Evolutionary conservation across 371 early-diverging fungal species (phyloP).

Genomic region (Rhizopus delemar): DNA sequence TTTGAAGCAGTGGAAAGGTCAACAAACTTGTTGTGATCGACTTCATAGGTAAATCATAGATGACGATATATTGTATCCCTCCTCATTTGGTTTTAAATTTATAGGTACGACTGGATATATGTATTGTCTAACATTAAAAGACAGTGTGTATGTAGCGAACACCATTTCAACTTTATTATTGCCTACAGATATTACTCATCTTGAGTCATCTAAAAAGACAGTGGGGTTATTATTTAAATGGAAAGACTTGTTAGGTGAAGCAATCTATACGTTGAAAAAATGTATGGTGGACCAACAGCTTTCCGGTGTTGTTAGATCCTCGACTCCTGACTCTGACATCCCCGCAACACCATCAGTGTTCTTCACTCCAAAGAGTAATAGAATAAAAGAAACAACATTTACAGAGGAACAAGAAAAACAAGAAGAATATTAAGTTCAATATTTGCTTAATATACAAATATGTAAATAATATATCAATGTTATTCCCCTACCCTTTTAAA

Average conservation of each 20-base stretch:
- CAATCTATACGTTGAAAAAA: conserved; percentile 5
- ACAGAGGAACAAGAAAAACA: conserved; percentile 2
- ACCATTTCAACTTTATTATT: conserved; percentile 5
- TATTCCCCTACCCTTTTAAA: too few species aligned
- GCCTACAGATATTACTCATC: conserved; percentile 5
- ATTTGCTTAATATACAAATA: conserved; percentile 2
- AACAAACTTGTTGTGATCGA: conserved; percentile 4
- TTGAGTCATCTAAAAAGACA: conserved; percentile 7
- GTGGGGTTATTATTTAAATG: background rate
- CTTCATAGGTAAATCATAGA: conserved; percentile 4
- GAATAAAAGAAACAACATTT: conserved; percentile 1
- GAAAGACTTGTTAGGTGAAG: conserved; percentile 3
- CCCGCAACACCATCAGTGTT: conserved; percentile 3
- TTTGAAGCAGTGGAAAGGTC: conserved; percentile 2
- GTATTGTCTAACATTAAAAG: conserved; percentile 3
- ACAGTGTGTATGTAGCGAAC: conserved; percentile 1
- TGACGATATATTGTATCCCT: background rate
- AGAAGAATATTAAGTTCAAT: conserved; percentile 4
- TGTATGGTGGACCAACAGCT: conserved; percentile 9
- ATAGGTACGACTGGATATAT: conserved; percentile 4
- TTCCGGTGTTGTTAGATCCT: conserved; percentile 6
- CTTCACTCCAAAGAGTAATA: conserved; percentile 4
- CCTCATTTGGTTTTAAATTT: conserved; percentile 2
- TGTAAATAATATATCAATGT: too few species aligned
- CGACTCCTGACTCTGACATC: conserved; percentile 4